Conservation (phyloP, 345 rosid species). For the Crucihimalaya himalaica region DNA sequence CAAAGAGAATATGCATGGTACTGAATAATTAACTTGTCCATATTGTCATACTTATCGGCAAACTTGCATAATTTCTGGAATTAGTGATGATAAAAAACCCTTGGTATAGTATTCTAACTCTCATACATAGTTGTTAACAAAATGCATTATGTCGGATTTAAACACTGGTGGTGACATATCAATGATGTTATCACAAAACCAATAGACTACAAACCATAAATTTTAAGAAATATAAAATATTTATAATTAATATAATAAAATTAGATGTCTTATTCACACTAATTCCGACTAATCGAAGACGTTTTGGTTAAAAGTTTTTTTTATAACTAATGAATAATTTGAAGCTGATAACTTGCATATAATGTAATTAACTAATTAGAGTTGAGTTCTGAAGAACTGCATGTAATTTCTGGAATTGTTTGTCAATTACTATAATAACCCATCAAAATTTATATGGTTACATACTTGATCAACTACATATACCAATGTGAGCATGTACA, state of each 20-base stretch:
- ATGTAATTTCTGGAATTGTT: not conserved
- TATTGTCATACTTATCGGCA: conserved; percentile 2
- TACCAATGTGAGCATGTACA: not conserved
- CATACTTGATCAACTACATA: not conserved
- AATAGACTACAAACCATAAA: not conserved
- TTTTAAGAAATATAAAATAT: no score
- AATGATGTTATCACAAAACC: not conserved
- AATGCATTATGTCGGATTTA: not conserved
- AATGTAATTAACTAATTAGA: not conserved
- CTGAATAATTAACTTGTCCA: not conserved
- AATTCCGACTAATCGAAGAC: no score
- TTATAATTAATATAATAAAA: no score
- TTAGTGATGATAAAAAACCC: not conserved
- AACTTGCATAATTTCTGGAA: conserved; percentile 28
- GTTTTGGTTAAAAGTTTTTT: no score
- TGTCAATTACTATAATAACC: no score
- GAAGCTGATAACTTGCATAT: not conserved
- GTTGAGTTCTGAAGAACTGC: not conserved
- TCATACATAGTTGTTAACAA: not conserved
- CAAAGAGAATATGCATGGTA: conserved; percentile 3
- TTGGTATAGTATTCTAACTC: not conserved
- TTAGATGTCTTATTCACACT: no score
- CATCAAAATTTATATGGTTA: not conserved
- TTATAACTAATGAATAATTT: no score
- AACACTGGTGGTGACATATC: not conserved